A percentile compares a stretch with the other conserved stretches of the same genome.
Conservation (phyloP, 805 yeast genomes). For the Metschnikowia lachancei region DNA sequence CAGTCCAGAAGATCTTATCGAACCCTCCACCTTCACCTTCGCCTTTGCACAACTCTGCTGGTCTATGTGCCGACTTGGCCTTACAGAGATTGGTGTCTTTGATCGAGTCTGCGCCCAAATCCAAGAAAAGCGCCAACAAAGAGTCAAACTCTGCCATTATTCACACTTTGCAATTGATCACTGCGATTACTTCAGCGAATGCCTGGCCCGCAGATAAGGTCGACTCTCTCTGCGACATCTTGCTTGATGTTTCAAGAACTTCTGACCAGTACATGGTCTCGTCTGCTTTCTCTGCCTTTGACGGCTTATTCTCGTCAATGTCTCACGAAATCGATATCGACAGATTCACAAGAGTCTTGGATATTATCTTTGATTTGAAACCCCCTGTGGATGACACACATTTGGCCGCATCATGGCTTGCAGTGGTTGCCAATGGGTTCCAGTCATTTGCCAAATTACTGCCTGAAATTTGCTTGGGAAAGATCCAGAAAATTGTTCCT, state of each 20-base stretch:
- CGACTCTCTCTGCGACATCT: constrained; percentile 69
- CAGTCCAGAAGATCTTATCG: constrained; percentile 61
- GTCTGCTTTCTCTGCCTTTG: constrained; percentile 79
- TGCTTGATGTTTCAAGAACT: constrained; percentile 74
- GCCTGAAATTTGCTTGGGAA: constrained; percentile 47
- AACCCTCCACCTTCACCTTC: constrained; percentile 77
- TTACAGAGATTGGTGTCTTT: constrained; percentile 51
- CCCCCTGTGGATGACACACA: constrained; percentile 83
- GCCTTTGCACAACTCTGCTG: constrained; percentile 75
- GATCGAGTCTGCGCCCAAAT: constrained; percentile 33
- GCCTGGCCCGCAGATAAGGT: constrained; percentile 79
- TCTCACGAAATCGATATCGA: constrained; percentile 58
- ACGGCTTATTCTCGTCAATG: constrained; percentile 70
- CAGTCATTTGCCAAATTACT: constrained; percentile 37
- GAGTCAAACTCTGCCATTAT: constrained; percentile 59
- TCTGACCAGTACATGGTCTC: constrained; percentile 83
- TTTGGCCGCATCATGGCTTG: constrained; percentile 91
- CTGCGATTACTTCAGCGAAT: constrained; percentile 64
- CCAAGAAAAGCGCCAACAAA: constrained; percentile 40
- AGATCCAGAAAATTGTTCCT: constrained; percentile 48
- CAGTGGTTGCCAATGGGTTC: constrained; percentile 83
- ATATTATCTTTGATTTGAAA: constrained; percentile 70
- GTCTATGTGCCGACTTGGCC: constrained; percentile 64
- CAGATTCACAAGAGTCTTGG: constrained; percentile 60
- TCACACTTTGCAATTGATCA: constrained; percentile 74